Base-by-base conservation (phyloP, 225 moss, liverwort and hornwort species). In the Takakia lepidozioides region DNA sequence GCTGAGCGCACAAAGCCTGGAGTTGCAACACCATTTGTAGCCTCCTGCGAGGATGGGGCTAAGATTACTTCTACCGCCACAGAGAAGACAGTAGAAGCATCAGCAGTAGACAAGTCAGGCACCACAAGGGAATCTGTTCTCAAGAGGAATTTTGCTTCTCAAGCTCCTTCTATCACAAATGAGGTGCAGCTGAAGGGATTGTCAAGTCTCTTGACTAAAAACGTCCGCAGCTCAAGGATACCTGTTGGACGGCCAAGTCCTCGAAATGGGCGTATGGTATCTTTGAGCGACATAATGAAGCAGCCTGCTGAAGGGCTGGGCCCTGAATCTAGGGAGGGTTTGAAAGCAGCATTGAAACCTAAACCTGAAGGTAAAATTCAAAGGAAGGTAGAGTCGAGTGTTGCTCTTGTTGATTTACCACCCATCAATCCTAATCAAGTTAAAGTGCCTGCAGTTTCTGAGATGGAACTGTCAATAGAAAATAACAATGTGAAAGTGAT, bases 271-370 rank as follows among this genome's bases (percentile, higher is more conserved):
- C 92, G 92, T 10, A 88, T 84, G 69, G 60, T 80, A 57, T 92
- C 88, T 20, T 58, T 92, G 43, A 92, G 83, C 47, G 78, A 59
- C 34, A 92, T 92, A 26, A 56, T 92, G 75, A 92, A 71, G 36
- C 82, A 74, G 38, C 52, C 87, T 19, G 43, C 54, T 10, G 70
- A 51, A 61, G 46, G 54, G 8, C 52, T 6, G 14, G 32, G 40
- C 19, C 36, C 56, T 30, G 57, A 46, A 58, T 39, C 46, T 1
- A 35, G 42, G 20, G 38, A 37, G 25, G 46, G 16, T 19, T 11
- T 40, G 23, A 62, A 48, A 47, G 76, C 74, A 64, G 68, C 60
- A 57, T 10, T 44, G 22, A 58, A 47, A 17, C 19, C 40, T 40
- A 28, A 16, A 44, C 11, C 32, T 16, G 62, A 62, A 38, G 62